Evolutionary conservation across 2,329 filamentous ascomycete species (phyloP), one percentile per base, ranked within the genome.

Genomic region (Hansfordia pulvinata): DNA sequence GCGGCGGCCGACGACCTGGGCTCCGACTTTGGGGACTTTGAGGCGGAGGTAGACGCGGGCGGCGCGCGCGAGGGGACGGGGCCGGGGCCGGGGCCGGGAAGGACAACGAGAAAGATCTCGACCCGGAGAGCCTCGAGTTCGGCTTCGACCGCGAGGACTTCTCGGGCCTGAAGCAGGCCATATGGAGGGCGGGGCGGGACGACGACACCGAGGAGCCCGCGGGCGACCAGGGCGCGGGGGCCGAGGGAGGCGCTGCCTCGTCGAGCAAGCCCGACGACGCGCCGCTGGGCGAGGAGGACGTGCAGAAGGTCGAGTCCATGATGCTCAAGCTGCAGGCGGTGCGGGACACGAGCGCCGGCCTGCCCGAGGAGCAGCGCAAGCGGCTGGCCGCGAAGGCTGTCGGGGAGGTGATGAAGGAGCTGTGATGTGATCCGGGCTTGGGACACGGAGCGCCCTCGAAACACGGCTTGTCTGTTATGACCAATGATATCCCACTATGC

Each of bases 271-370:
- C 19, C n/a, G 40, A 47, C 11, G 53, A 53, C 6, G 53, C 54
- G 11, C 50, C 58, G 4, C 28, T 60, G 3, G 52, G 49, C 10
- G 58, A 62, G 1, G 56, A 64, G 4, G 64, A 71, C 18, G 58
- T 78, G 10, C 59, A 63, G 39, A 67, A 69, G 44, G 44, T 79
- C 17, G 70, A 76, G 39, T 51, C 53, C 27, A 68, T 78, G 63
- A 76, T 79, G 68, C 51, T 59, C 26, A 75, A 68, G 46, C 52
- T 80, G 33, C 68, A 71, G 47, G 69, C 69, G 2, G 69, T 69
- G 7, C 52, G 60, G 41, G 71, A 77, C 28, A 60, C 69, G 35
- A 69, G 62, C 17, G 62, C 66, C 9, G 69, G 66, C 7, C 43
- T 79, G 46, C 58, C 69, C 2, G 66, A 72, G 41, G 64, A 67